Conservation (phyloP, 2,329 filamentous ascomycete species). For the Penicillium sp. region DNA sequence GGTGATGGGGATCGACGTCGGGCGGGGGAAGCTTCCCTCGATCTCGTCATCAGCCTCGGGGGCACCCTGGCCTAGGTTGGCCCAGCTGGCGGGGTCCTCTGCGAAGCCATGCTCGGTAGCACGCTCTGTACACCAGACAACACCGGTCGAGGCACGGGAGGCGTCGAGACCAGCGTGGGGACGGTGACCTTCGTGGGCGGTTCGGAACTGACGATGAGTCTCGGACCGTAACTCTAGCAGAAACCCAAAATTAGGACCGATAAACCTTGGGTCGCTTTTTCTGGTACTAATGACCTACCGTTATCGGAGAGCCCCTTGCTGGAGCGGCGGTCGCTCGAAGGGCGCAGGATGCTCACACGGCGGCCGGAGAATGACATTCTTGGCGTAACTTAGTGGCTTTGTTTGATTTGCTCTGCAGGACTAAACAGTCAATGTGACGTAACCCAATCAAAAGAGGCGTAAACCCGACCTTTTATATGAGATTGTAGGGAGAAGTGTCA, state of each 20-base stretch:
- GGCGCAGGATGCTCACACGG: constrained; percentile 45
- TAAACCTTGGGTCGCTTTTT: not conserved
- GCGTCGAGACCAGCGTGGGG: constrained; percentile 90
- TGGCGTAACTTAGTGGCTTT: constrained; percentile 9
- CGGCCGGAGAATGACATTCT: constrained; percentile 50
- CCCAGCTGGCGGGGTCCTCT: constrained; percentile 81
- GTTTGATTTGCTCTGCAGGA: not conserved
- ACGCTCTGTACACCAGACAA: constrained; percentile 74
- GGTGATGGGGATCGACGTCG: constrained; percentile 74
- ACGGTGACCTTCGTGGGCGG: constrained; percentile 85
- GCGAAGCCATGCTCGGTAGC: constrained; percentile 85
- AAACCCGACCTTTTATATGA: not conserved
- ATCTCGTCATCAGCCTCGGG: constrained; percentile 95
- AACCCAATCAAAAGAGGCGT: not conserved
- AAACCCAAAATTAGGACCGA: not conserved
- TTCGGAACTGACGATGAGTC: constrained; percentile 85
- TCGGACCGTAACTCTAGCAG: constrained; percentile 73
- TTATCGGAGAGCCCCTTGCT: constrained; percentile 48
- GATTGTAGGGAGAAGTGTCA: not conserved
- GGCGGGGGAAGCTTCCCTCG: constrained; percentile 81
- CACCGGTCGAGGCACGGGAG: constrained; percentile 83
- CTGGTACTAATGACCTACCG: constrained; percentile 33
- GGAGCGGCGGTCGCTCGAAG: constrained; percentile 38
- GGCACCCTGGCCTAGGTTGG: constrained; percentile 90
- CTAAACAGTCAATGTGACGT: not conserved